Percentiles rank a stretch among this genome's conserved stretches.
These are phyloP conservation scores for Anthostomella pinea DNA, from an alignment of 2,329 filamentous ascomycete genomes.

Conservation along the genomic window DNA sequence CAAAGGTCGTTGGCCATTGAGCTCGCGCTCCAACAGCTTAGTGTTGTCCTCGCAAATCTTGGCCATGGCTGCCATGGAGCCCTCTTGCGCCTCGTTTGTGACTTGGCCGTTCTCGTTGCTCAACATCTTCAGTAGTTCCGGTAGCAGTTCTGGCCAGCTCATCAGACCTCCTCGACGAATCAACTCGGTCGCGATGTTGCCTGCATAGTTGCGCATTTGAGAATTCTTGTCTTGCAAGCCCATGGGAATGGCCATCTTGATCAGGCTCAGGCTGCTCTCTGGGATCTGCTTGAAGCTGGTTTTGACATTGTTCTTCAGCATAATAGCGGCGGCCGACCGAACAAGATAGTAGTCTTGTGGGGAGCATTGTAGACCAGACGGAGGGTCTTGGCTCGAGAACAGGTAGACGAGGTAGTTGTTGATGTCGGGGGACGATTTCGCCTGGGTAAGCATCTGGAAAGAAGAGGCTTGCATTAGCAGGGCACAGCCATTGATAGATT, in stretches of 20 bases:
- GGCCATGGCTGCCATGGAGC: slow-evolving; percentile 85
- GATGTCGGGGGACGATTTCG: slow-evolving; percentile 84
- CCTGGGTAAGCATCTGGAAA: slow-evolving; percentile 83
- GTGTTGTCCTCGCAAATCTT: slow-evolving; percentile 98
- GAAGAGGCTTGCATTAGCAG: slow-evolving; percentile 21
- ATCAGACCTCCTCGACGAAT: slow-evolving; percentile 80
- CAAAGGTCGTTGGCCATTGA: slow-evolving; percentile 83
- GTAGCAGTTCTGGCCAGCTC: slow-evolving; percentile 86
- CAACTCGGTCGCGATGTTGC: slow-evolving; percentile 91
- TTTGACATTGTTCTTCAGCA: slow-evolving; percentile 93
- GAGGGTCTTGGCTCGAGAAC: slow-evolving; percentile 67
- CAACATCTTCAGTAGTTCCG: slow-evolving; percentile 76
- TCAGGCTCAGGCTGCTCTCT: slow-evolving; percentile 67
- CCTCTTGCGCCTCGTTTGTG: slow-evolving; percentile 75
- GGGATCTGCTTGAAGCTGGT: slow-evolving; percentile 72
- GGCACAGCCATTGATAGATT: slow-evolving; percentile 22
- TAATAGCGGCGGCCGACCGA: slow-evolving; percentile 83
- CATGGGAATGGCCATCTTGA: slow-evolving; percentile 75
- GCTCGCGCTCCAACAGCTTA: slow-evolving; percentile 79
- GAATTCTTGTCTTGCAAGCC: slow-evolving; percentile 77
- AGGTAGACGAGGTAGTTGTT: slow-evolving; percentile 96
- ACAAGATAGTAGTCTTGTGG: slow-evolving; percentile 68
- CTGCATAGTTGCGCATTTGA: slow-evolving; percentile 84
- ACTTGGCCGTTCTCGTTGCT: slow-evolving; percentile 68
- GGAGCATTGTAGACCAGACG: slow-evolving; percentile 58